These are phyloP conservation scores for Oryza glumipatula DNA, from an alignment of 176 grass and related monocot genomes.

Conservation along the genomic window DNA sequence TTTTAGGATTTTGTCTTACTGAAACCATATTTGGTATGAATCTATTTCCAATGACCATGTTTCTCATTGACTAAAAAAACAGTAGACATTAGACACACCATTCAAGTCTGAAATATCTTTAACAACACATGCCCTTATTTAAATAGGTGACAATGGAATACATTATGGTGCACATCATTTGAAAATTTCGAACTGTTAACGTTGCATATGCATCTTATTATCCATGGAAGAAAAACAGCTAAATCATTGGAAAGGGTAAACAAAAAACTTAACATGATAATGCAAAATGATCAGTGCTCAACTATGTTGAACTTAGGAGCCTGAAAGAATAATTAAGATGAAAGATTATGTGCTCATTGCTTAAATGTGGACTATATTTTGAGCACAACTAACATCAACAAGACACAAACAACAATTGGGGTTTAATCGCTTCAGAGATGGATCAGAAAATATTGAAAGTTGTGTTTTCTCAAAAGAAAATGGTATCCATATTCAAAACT, in stretches of 20 bases:
- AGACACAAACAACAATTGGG: neutral
- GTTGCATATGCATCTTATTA: neutral
- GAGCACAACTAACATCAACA: neutral
- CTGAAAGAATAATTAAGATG: neutral
- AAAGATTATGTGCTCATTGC: neutral
- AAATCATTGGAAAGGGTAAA: neutral
- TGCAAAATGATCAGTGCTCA: neutral
- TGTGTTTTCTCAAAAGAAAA: slow-evolving; percentile 8
- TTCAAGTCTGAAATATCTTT: neutral
- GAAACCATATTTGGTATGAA: slow-evolving; percentile 4
- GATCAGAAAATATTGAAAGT: neutral
- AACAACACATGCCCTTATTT: neutral
- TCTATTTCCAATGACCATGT: neutral
- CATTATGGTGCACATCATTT: neutral
- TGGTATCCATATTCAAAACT: neutral
- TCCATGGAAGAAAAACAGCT: neutral
- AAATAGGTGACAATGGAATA: neutral
- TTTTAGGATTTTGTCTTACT: neutral
- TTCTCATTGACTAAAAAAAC: neutral
- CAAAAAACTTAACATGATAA: neutral
- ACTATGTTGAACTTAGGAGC: neutral
- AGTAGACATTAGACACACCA: neutral
- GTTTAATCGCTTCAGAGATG: neutral
- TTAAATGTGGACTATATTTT: neutral
- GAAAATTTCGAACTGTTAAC: neutral